A percentile compares a stretch with the other conserved stretches of the same genome.
Evolutionary conservation across 176 grass and related monocot species (phyloP).

Genomic region (Oropetium thomaeum): DNA sequence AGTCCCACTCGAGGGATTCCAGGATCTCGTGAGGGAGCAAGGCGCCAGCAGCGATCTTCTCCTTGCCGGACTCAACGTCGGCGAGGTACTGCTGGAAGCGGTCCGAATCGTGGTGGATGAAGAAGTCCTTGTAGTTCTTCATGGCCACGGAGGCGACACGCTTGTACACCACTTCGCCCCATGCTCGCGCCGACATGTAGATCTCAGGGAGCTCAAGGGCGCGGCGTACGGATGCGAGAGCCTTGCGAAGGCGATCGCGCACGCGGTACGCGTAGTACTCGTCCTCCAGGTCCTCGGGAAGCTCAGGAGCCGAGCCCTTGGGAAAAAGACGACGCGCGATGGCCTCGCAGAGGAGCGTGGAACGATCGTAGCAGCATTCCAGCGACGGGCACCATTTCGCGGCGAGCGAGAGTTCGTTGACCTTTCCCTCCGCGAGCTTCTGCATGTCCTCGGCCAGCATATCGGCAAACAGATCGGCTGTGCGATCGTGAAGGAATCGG

Average conservation of each 20-base stretch:
- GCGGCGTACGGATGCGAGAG: slow-evolving; percentile 45
- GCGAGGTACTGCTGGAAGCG: slow-evolving; percentile 52
- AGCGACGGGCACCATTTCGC: slow-evolving; percentile 75
- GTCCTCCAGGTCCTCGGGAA: slow-evolving; percentile 34
- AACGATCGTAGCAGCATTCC: slow-evolving; percentile 50
- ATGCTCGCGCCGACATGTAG: slow-evolving; percentile 49
- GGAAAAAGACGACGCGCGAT: slow-evolving; percentile 57
- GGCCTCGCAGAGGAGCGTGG: slow-evolving; percentile 68
- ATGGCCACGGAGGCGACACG: slow-evolving; percentile 80
- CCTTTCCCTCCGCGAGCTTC: slow-evolving; percentile 40
- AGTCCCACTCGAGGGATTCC: not conserved
- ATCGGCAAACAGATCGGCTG: slow-evolving; percentile 48
- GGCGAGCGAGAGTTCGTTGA: slow-evolving; percentile 51
- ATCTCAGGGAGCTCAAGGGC: slow-evolving; percentile 28
- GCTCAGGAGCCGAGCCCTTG: slow-evolving; percentile 31
- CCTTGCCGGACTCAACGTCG: slow-evolving; percentile 54
- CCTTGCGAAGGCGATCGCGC: slow-evolving; percentile 46
- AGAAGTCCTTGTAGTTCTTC: slow-evolving; percentile 66
- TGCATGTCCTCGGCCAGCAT: slow-evolving; percentile 58
- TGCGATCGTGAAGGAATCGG: slow-evolving; percentile 57
- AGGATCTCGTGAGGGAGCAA: slow-evolving; percentile 72
- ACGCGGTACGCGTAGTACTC: slow-evolving; percentile 62
- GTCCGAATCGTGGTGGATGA: slow-evolving; percentile 47
- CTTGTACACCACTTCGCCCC: slow-evolving; percentile 57
- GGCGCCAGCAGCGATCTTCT: slow-evolving; percentile 65